Evolutionary conservation across 2,329 filamentous ascomycete genomes (phyloP), one percentile per base, ranked within the genome.

Genomic region (Fusarium tuaranense): DNA sequence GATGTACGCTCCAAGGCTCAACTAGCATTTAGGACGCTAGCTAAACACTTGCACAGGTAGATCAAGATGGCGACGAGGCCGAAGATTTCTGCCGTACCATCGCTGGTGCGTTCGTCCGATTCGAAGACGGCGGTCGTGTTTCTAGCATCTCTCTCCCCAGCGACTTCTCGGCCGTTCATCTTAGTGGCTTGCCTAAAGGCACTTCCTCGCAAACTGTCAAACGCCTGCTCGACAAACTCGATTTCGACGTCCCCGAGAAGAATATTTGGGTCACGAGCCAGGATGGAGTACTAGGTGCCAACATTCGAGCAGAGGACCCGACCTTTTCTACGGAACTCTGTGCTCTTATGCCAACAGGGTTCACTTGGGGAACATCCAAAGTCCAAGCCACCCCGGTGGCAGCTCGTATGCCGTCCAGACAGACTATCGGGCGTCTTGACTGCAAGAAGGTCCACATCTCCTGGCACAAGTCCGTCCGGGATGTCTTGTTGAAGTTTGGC

Each of bases 101-200:
- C 4, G 48, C 48, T 9, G 82, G 81, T 0, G 80, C 78, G 2
- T 69, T 79, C 64, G 80, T 78, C 1, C 57, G 78, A 16, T 84
- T 84, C n/a, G 78, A 74, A 18, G 78, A 80, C 14, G 84, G 84
- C 5, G 82, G 80, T 2, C 62, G 59, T 0, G 70, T 84, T 7
- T 39, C 63, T 0, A 80, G 79, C 18, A 67, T 83, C 5, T 76
- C 74, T 7, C 74, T 84, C 6, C 70, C 78, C 2, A 81, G 81
- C 1, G 84, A 86, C 69, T 83, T 82, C 62, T 84, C 83, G 1
- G 78, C 82, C 0, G 76, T 83, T 27, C 81, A 79, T 6, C 78
- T 85, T 41, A 75, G 64, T 27, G 69, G 74, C 9, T 77, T 85
- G 0, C 81, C 81, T 0, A 38, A 1, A 3, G 53, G 60, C 7